phyloP scores from a whole-genome alignment of 495 filamentous ascomycete species.

The Tuber umbilicatum region DNA sequence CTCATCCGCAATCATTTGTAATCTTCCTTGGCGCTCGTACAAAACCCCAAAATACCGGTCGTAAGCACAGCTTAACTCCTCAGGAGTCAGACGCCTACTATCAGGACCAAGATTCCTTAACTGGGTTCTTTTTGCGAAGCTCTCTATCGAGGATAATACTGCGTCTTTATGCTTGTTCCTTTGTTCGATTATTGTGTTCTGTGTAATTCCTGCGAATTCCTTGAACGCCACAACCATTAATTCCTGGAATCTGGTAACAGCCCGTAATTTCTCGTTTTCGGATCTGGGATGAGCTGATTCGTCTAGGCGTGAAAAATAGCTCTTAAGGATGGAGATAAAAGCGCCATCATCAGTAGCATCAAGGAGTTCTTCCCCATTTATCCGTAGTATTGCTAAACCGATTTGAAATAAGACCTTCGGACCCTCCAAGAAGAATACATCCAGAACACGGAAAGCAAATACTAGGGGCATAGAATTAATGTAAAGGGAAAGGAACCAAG shows the following conservation, averaged over 20 bases:
- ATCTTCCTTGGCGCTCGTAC: slow-evolving; percentile 81
- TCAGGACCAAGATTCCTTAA: slow-evolving; percentile 94
- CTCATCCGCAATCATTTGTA: slow-evolving; percentile 69
- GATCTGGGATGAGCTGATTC: slow-evolving; percentile 94
- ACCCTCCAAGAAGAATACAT: slow-evolving; percentile 97
- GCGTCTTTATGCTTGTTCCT: slow-evolving; percentile 86
- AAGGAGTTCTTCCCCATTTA: slow-evolving; percentile 95
- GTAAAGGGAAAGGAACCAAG: slow-evolving; percentile 96
- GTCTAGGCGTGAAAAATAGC: slow-evolving; percentile 86
- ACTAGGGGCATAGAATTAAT: slow-evolving; percentile 99
- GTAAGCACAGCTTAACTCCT: slow-evolving; percentile 82
- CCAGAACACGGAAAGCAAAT: slow-evolving; percentile 90
- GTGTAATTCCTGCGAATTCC: slow-evolving; percentile 91
- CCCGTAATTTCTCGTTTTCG: slow-evolving; percentile 83
- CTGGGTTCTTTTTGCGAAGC: slow-evolving; percentile 90
- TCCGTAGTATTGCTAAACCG: slow-evolving; percentile 88
- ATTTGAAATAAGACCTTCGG: slow-evolving; percentile 97
- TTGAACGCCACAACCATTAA: slow-evolving; percentile 98
- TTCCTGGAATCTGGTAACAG: slow-evolving; percentile 93
- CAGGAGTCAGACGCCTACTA: slow-evolving; percentile 75
- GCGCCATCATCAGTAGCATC: slow-evolving; percentile 93
- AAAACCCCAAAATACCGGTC: slow-evolving; percentile 86
- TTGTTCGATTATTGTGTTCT: slow-evolving; percentile 80
- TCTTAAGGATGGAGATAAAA: slow-evolving; percentile 92
- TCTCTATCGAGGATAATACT: slow-evolving; percentile 90